Evolutionary conservation across 495 filamentous ascomycete genomes (phyloP), one percentile per base, ranked within the genome.

Genomic region (Xylaria curta): DNA sequence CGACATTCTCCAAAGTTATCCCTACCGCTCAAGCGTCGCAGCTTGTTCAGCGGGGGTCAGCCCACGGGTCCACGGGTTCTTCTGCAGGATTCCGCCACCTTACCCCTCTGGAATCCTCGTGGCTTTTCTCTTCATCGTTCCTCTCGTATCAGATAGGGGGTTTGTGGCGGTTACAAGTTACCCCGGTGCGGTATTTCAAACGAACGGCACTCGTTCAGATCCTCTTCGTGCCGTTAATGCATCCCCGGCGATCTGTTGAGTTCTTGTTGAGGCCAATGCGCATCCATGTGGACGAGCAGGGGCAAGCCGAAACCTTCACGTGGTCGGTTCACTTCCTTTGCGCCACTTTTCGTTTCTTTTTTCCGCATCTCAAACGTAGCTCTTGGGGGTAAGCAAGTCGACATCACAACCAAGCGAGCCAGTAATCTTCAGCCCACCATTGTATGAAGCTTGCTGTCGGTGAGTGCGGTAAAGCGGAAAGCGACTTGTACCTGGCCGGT

Each of bases 61-160:
- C 49, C 47, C 40, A 51, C 46, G 9, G 17, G 38, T 60, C 33
- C 53, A 46, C 51, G 36, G 38, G 53, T 42, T 46, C 66, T 67
- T 68, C 66, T 68, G 66, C 66, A 68, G 31, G 31, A 68, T 44
- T 28, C 66, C 66, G 66, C 66, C 66, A 59, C 66, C 44, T 42
- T 46, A 15, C 40, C 49, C 53, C 66, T 46, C 51, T n/a, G 26
- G 51, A 28, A 59, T 33, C 36, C 21, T 58, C 47, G 47, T 53
- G 19, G 63, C 31, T 24, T 28, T 44, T 28, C 15, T 64, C 61
- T 21, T 10, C 13, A 33, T 38, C 65, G 42, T 36, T 53, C 33
- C 19, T 66, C 42, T 56, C 49, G 24, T 6, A 15, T 46, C 15
- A 19, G 10, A 15, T 21, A 46, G 15, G 26, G 13, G 26, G 24